Evolutionary conservation across 2,329 filamentous ascomycete genomes (phyloP), one percentile per base, ranked within the genome.

Genomic region (Neofusicoccum laricinum): DNA sequence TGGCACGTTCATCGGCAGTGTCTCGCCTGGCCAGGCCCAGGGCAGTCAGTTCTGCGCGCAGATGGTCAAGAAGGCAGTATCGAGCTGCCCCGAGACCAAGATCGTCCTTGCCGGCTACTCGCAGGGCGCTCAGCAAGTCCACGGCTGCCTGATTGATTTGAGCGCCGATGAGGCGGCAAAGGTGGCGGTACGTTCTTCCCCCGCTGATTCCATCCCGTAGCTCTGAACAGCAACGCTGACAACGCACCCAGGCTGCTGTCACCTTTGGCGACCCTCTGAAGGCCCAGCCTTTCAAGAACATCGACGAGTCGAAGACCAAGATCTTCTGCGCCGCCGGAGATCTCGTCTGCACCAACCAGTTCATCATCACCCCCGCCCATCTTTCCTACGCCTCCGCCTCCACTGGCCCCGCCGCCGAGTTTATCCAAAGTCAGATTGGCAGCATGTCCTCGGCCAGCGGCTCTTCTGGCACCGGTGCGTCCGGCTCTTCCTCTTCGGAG

Each of bases 21-120:
- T 82, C 4, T 73, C 73, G 15, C 79, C 80, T 8, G 83, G 82
- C 2, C 81, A 83, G 66, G 68, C 70, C 4, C 70, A 65, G 12
- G 82, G 83, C 4, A 79, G 79, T 57, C 68, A 70, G 49, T 77
- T 73, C 64, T 57, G 53, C 10, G 53, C 53, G 6, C 21, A 32
- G 38, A 83, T 85, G 80, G 78, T 79, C 41, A 70, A 63, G 45
- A 68, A 76, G 67, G 79, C 80, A 5, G 73, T 76, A 46, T 68
- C 69, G 15, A 71, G 76, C 45, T 84, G 81, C 66, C 81, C 81
- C 6, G 70, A 76, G 57, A 83, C 81, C 11, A 75, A 78, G 64
- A 72, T 84, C 21, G 78, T 82, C 43, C 74, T 83, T 68, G 76
- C 79, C 6, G 81, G 81, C 2, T 84, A 83, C 62, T 70, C 67